Base-by-base conservation (phyloP, 1,284 basidiomycete species). In the Sanghuangporus sanghuang region DNA sequence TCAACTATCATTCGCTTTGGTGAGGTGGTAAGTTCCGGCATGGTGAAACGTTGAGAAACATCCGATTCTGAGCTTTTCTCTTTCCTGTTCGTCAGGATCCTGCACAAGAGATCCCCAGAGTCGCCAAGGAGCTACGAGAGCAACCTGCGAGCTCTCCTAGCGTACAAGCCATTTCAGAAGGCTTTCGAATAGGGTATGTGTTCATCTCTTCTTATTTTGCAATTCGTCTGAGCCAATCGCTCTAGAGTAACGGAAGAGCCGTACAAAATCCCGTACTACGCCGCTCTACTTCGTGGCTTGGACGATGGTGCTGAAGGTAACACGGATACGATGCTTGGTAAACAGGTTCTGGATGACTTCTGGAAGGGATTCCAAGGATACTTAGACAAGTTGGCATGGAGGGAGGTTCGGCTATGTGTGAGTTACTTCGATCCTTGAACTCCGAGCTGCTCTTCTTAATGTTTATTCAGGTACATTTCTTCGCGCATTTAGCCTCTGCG, bases 231-330 rank as follows among this genome's bases (percentile, higher is more conserved):
- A 27, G 32, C 42, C 56, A 53, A 52, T 12, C 14, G 50, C 7
- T 44, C 57, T 71, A 87, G 87, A 35, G 84, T 96, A 56, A 93
- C 89, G 0, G 93, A 97, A 75, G 87, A 96, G 70, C 95, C 95
- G 0, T 95, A 86, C 79, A 98, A 98, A 79, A 90, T 92, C 55
- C 89, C 92, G 0, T 91, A 89, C 72, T 95, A 94, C 75, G 92
- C 91, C 11, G 84, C 91, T 9, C 76, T 96, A n/a, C 81, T 96
- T 40, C 81, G 87, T 39, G 77, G 86, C 48, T 78, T 96, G 58
- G 84, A 85, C 71, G 84, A 85, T 67, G 71, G 70, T 6, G 73
- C 78, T 2, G 77, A 78, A 23, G 77, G 78, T 38, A 70, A 73
- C 42, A 75, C 76, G 14, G 70, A 72, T 27, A 21, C 67, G 68